Evolutionary conservation across 768 basidiomycete species (phyloP).

Genomic region (Psilocybe cyanescens): DNA sequence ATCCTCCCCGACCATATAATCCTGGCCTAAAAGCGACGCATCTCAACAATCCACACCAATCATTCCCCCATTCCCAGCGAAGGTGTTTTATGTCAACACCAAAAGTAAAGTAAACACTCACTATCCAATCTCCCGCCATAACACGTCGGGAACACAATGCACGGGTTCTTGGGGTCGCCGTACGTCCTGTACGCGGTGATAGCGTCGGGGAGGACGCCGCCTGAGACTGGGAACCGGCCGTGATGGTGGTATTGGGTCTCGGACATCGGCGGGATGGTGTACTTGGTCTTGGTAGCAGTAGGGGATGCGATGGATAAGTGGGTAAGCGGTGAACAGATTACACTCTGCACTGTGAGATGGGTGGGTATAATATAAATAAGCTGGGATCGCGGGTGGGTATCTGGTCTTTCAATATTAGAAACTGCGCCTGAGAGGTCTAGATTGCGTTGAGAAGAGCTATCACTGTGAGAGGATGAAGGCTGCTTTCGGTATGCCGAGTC

Average conservation of each 20-base stretch:
- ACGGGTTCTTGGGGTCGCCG: conserved; percentile 55
- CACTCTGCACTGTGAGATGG: too few relatives aligned
- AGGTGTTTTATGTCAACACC: neutral
- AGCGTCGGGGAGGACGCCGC: conserved; percentile 58
- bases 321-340: too few relatives aligned
- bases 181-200: conserved; percentile 63
- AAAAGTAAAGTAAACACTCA: conserved; percentile 28
- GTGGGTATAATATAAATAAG: too few relatives aligned
- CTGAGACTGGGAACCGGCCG: conserved; percentile 55
- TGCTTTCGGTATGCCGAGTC: neutral
- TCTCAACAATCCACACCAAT: conserved; percentile 5
- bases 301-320: too few relatives aligned
- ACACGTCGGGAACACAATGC: conserved; percentile 62
- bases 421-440: too few relatives aligned
- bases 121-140: conserved; percentile 59
- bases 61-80: neutral
- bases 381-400: too few relatives aligned
- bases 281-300: too few relatives aligned
- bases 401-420: too few relatives aligned
- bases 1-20: conserved; percentile 50
- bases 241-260: conserved; percentile 53
- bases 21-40: conserved; percentile 39
- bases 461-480: conserved; percentile 9
- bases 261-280: conserved; percentile 8
- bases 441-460: neutral